These are phyloP conservation scores for Colletotrichum higginsianum DNA, from an alignment of 2,329 filamentous ascomycete genomes.

Conservation along the genomic window DNA sequence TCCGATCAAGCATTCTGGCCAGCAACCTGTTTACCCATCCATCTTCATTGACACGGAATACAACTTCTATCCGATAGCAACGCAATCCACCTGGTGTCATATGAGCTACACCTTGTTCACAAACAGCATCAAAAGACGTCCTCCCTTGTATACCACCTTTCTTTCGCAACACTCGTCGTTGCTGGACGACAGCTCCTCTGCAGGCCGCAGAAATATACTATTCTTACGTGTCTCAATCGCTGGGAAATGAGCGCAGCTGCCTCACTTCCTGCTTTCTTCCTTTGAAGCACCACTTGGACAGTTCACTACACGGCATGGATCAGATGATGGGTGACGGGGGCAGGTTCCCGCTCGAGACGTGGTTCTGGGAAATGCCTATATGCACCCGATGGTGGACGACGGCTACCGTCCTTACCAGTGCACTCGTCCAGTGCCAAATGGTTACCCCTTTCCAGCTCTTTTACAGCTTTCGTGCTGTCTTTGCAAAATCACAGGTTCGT, in stretches of 20 bases:
- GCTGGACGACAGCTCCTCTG: neutral
- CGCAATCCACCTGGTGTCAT: neutral
- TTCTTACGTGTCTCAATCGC: neutral
- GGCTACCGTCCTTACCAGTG: constrained; percentile 88
- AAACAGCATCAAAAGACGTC: neutral
- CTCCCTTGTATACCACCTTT: neutral
- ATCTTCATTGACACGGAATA: neutral
- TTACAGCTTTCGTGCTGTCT: constrained; percentile 94
- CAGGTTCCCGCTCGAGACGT: constrained; percentile 88
- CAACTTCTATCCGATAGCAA: neutral
- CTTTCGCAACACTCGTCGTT: neutral
- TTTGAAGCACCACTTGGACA: constrained; percentile 17
- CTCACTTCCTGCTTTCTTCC: neutral
- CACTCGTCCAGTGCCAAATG: constrained; percentile 93
- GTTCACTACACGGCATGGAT: constrained; percentile 60
- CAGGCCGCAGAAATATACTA: neutral
- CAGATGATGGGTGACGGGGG: constrained; percentile 72
- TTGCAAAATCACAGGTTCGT: constrained; percentile 89
- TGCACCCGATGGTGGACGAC: constrained; percentile 98
- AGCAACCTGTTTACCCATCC: neutral
- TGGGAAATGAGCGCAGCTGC: constrained; percentile 24
- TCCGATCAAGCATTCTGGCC: no score
- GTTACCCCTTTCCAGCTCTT: constrained; percentile 96
- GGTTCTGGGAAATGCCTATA: constrained; percentile 99
- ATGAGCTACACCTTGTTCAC: neutral